Evolutionary conservation across 1,284 basidiomycete species (phyloP).

Genomic region (Mycena citricolor): DNA sequence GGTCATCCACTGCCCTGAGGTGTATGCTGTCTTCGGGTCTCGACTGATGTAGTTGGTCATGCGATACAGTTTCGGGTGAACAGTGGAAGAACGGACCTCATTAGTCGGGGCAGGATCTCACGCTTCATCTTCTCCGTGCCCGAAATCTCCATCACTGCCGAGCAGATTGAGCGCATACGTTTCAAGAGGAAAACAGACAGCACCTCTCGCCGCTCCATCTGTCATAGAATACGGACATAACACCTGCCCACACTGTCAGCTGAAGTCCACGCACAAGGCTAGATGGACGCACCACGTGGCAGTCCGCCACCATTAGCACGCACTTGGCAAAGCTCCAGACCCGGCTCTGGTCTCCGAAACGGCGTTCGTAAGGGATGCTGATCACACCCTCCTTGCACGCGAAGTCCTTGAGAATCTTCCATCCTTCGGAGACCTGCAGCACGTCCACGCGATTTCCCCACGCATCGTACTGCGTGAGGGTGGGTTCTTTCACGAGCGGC

Average conservation of each 20-base stretch:
- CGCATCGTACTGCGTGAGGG: constrained; percentile 64
- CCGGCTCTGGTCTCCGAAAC: constrained; percentile 56
- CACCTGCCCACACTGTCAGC: constrained; percentile 41
- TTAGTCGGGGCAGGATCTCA: constrained; percentile 55
- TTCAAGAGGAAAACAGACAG: constrained; percentile 22
- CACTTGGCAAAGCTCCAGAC: constrained; percentile 65
- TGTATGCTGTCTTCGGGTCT: constrained; percentile 63
- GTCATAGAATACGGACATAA: constrained; percentile 78
- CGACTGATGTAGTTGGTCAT: constrained; percentile 40
- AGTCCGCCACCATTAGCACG: constrained; percentile 58
- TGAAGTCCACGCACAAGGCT: constrained; percentile 2
- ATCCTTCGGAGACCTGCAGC: constrained; percentile 62
- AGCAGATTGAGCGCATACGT: not conserved
- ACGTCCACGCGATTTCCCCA: constrained; percentile 67
- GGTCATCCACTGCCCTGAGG: constrained; percentile 85
- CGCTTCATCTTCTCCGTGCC: constrained; percentile 62
- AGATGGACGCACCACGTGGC: constrained; percentile 49
- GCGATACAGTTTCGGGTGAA: not conserved
- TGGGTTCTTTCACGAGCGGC: constrained; percentile 44
- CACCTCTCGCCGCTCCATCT: constrained; percentile 67
- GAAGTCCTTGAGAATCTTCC: constrained; percentile 69
- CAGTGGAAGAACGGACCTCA: constrained; percentile 44
- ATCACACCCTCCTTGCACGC: constrained; percentile 70
- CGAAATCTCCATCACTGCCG: constrained; percentile 57
- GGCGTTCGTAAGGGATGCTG: constrained; percentile 62